Percentiles rank a stretch among this genome's conserved stretches.
These are phyloP conservation scores for Cichorium intybus DNA, from an alignment of 140 eudicot genomes.

Conservation along the genomic window DNA sequence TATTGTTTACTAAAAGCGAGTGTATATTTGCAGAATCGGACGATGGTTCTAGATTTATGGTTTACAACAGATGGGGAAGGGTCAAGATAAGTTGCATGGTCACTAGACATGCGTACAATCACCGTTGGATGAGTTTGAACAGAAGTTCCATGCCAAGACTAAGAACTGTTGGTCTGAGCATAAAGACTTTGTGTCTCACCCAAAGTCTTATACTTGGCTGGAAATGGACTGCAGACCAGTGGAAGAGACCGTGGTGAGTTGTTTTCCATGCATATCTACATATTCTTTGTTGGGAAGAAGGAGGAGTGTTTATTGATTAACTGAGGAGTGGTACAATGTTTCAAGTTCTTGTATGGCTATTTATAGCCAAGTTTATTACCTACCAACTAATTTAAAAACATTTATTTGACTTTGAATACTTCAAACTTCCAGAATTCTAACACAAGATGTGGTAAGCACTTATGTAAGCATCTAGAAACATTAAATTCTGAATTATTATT, in stretches of 20 bases:
- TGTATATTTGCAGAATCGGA: constrained; percentile 66
- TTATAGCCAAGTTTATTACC: no score
- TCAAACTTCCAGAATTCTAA: no score
- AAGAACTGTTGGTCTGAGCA: constrained; percentile 67
- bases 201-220: constrained; percentile 76
- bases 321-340: no score
- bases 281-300: not conserved
- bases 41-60: constrained; percentile 69
- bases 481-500: no score
- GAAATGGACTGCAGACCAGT: constrained; percentile 87
- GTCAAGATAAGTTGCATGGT: constrained; percentile 81
- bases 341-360: no score
- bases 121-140: constrained; percentile 72
- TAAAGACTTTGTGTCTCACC: constrained; percentile 57
- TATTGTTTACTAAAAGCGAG: not conserved
- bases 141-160: constrained; percentile 78
- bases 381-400: no score
- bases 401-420: no score
- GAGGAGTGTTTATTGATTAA: no score
- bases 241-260: constrained; percentile 56
- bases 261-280: no score
- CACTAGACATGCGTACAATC: constrained; percentile 50
- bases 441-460: no score
- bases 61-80: constrained; percentile 92
- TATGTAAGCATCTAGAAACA: no score